These are phyloP conservation scores for Metarhizium guizhouense DNA, from an alignment of 2,329 filamentous ascomycete species.

Conservation along the genomic window DNA sequence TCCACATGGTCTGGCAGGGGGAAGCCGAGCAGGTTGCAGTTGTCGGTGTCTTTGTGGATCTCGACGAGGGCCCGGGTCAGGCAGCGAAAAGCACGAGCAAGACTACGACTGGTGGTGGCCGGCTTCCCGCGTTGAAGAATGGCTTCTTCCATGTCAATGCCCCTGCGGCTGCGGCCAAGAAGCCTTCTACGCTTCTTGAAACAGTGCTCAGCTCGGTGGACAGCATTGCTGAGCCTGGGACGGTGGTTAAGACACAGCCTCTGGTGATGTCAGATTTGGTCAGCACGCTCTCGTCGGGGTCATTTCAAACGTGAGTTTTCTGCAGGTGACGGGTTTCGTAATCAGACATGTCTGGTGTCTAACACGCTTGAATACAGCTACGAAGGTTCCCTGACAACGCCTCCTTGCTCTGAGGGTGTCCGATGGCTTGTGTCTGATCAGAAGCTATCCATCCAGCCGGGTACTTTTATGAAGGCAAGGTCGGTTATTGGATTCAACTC, in stretches of 20 bases:
- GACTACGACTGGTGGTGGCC: not conserved
- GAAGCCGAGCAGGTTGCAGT: slow-evolving; percentile 13
- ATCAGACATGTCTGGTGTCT: not conserved
- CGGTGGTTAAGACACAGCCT: slow-evolving; percentile 21
- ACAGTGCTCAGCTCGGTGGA: slow-evolving; percentile 24
- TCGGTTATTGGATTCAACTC: slow-evolving; percentile 1
- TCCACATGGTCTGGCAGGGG: slow-evolving; percentile 20
- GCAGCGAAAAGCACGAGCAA: not conserved
- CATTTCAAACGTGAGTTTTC: slow-evolving; percentile 17
- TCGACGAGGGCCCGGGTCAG: not conserved
- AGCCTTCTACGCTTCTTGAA: not conserved
- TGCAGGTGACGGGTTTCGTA: not conserved
- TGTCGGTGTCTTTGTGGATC: not conserved
- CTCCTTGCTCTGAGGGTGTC: slow-evolving; percentile 50
- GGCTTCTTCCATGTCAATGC: not conserved
- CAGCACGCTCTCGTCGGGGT: slow-evolving; percentile 21
- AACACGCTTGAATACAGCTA: slow-evolving; percentile 37
- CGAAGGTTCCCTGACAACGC: slow-evolving; percentile 51
- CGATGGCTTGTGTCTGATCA: slow-evolving; percentile 42
- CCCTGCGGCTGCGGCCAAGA: not conserved
- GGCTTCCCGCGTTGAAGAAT: not conserved
- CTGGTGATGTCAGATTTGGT: slow-evolving; percentile 35
- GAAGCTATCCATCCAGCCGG: slow-evolving; percentile 36
- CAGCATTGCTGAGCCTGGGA: slow-evolving; percentile 29
- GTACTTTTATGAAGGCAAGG: slow-evolving; percentile 33